Evolutionary conservation across 495 filamentous ascomycete genomes (phyloP).

Genomic region (Penicillium egyptiacum): DNA sequence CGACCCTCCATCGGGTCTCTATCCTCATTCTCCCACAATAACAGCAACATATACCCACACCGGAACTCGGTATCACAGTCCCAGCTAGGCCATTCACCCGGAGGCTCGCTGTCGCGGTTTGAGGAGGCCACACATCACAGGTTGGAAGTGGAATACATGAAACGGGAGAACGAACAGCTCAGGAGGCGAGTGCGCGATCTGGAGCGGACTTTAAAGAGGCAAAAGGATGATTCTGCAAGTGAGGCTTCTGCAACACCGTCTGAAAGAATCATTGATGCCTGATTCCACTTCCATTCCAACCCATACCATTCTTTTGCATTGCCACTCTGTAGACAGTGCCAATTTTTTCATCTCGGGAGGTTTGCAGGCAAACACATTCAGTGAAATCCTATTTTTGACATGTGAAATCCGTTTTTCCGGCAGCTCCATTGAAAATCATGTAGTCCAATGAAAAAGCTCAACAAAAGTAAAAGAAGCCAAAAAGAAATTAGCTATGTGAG

Average conservation of each 20-base stretch:
- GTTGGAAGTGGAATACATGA: slow-evolving; percentile 69
- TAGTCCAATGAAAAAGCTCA: neutral
- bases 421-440: slow-evolving; percentile 2
- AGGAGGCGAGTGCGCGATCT: slow-evolving; percentile 72
- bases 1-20: slow-evolving; percentile 42
- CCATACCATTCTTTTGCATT: slow-evolving; percentile 8
- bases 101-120: slow-evolving; percentile 45
- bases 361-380: slow-evolving; percentile 22
- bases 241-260: neutral
- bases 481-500: slow-evolving; percentile 13
- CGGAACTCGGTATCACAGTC: slow-evolving; percentile 34
- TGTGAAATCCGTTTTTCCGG: neutral
- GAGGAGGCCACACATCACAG: slow-evolving; percentile 70
- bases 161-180: slow-evolving; percentile 77
- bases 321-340: slow-evolving; percentile 2
- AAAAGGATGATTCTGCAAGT: slow-evolving; percentile 13
- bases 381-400: slow-evolving; percentile 8
- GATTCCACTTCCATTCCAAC: neutral
- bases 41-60: slow-evolving; percentile 32
- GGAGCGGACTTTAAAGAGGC: slow-evolving; percentile 49
- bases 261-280: slow-evolving; percentile 1
- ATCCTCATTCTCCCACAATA: slow-evolving; percentile 32
- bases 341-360: slow-evolving; percentile 5
- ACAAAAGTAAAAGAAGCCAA: neutral
- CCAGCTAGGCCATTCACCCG: slow-evolving; percentile 27